Conservation (phyloP, 2,329 filamentous ascomycete species). For the Gnomoniopsis sp. region DNA sequence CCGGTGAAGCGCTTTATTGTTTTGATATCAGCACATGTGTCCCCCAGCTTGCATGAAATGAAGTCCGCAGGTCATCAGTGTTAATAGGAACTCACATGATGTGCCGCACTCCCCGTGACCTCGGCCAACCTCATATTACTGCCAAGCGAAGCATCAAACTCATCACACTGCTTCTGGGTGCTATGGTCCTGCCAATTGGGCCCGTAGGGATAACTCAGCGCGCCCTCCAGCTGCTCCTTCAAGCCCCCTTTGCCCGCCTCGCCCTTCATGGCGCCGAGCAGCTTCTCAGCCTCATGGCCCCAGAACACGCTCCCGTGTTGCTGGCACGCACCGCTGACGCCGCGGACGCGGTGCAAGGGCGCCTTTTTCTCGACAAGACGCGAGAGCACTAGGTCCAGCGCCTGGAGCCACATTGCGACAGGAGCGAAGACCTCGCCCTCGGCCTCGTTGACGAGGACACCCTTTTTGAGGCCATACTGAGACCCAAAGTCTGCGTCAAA, state of each 20-base stretch:
- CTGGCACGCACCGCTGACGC: slow-evolving; percentile 88
- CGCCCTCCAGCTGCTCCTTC: slow-evolving; percentile 67
- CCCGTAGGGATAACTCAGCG: slow-evolving; percentile 80
- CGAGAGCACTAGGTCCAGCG: slow-evolving; percentile 78
- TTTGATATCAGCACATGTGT: not conserved
- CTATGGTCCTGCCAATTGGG: slow-evolving; percentile 99
- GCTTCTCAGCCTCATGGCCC: slow-evolving; percentile 64
- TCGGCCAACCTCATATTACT: slow-evolving; percentile 66
- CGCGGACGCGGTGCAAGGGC: slow-evolving; percentile 71
- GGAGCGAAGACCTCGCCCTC: slow-evolving; percentile 91
- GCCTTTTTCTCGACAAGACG: slow-evolving; percentile 67
- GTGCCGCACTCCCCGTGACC: slow-evolving; percentile 85
- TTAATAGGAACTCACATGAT: slow-evolving; percentile 69
- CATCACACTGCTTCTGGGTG: slow-evolving; percentile 87
- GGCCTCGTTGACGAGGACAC: slow-evolving; percentile 75
- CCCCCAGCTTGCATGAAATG: not conserved
- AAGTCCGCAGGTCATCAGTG: not conserved
- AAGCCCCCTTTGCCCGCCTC: slow-evolving; percentile 55
- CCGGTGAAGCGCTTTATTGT: slow-evolving; percentile 79
- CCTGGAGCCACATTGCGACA: slow-evolving; percentile 91
- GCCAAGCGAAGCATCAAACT: slow-evolving; percentile 74
- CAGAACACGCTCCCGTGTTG: slow-evolving; percentile 98
- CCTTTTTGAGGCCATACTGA: slow-evolving; percentile 80
- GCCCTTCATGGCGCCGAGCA: slow-evolving; percentile 53
- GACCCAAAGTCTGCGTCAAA: slow-evolving; percentile 79